Conservation (phyloP, 306 rosid species). For the Macrotyloma uniflorum region DNA sequence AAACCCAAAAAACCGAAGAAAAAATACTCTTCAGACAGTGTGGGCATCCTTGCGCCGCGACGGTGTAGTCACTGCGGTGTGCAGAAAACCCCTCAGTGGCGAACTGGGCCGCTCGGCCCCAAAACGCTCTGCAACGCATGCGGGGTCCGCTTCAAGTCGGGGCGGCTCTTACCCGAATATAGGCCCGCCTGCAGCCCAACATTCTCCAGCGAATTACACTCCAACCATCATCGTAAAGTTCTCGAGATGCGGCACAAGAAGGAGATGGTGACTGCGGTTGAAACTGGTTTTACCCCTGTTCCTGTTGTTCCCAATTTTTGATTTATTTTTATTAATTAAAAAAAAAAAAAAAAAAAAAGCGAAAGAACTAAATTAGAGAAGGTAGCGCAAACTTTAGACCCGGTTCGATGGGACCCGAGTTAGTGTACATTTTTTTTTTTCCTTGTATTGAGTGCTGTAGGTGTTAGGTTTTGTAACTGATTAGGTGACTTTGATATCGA, state of each 20-base stretch:
- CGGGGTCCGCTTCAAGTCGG: constrained; percentile 91
- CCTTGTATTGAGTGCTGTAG: constrained; percentile 50
- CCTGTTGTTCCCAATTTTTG: constrained; percentile 55
- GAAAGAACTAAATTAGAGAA: constrained; percentile 27
- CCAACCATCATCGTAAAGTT: constrained; percentile 94
- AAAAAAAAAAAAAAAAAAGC: not conserved
- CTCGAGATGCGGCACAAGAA: constrained; percentile 93
- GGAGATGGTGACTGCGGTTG: constrained; percentile 41
- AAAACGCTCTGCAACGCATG: constrained; percentile 90
- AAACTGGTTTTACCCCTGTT: constrained; percentile 37
- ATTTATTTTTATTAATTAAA: not conserved
- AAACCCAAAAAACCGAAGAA: constrained; percentile 56
- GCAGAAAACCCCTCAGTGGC: constrained; percentile 96
- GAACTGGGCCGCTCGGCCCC: constrained; percentile 92
- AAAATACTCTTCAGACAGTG: constrained; percentile 3
- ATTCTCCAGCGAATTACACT: constrained; percentile 76
- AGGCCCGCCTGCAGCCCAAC: constrained; percentile 97
- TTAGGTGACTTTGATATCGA: constrained; percentile 37
- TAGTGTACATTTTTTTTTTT: constrained; percentile 41
- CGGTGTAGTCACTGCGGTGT: constrained; percentile 97
- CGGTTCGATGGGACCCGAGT: constrained; percentile 45
- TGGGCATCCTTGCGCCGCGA: constrained; percentile 42
- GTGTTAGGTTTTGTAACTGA: constrained; percentile 46
- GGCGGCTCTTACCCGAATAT: constrained; percentile 88
- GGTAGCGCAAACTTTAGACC: constrained; percentile 33